Evolutionary conservation across 192 early-diverging fungal genomes (phyloP).

Genomic region (Geosiphon pyriformis): DNA sequence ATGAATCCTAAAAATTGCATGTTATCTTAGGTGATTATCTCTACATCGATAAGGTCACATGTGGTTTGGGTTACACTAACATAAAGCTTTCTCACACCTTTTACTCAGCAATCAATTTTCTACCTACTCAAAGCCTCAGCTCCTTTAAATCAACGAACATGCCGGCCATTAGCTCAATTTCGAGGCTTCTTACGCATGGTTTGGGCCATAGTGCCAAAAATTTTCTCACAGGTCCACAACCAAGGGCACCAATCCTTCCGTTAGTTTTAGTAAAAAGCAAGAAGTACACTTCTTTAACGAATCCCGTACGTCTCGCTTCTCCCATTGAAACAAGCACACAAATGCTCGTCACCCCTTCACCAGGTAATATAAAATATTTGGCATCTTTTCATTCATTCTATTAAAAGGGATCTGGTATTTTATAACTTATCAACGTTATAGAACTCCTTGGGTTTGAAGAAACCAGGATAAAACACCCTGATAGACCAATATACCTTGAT

Average conservation of each 20-base stretch:
- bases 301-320: background rate
- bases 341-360: slow-evolving; percentile 7
- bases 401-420: background rate
- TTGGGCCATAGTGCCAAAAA: too few species aligned
- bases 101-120: too few species aligned
- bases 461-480: slow-evolving; percentile 28
- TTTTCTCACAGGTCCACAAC: background rate
- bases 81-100: too few species aligned
- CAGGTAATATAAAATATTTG: background rate
- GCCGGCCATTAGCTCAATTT: too few species aligned
- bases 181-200: too few species aligned
- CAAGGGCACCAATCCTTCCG: background rate
- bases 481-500: slow-evolving; percentile 88
- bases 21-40: too few species aligned
- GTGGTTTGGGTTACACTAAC: too few species aligned
- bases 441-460: slow-evolving; percentile 52
- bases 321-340: background rate
- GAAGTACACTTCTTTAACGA: background rate
- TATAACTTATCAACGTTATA: slow-evolving; percentile 10
- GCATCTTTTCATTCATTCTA: background rate
- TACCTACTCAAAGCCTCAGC: too few species aligned
- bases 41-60: too few species aligned
- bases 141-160: too few species aligned
- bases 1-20: too few species aligned
- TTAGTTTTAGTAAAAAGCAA: background rate